Evolutionary conservation across 805 yeast genomes (phyloP).

Genomic region (Teunomyces pallodes): DNA sequence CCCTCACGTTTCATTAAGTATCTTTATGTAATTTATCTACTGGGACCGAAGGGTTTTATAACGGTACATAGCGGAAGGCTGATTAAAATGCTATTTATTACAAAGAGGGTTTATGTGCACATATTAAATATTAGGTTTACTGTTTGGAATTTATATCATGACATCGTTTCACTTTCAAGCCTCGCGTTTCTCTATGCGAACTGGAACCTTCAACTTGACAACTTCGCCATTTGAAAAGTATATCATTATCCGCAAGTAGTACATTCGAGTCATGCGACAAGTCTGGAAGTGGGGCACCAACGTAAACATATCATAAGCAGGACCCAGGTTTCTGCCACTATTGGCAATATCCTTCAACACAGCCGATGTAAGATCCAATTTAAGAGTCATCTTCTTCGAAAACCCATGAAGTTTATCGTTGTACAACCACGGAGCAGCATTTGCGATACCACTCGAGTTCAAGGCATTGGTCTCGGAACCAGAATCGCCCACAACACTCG

Average conservation of each 20-base stretch:
- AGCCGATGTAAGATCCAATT: constrained; percentile 13
- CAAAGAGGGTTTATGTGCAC: no score
- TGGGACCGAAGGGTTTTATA: no score
- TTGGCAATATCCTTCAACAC: constrained; percentile 11
- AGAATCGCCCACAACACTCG: neutral
- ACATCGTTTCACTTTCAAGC: neutral
- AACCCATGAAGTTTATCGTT: constrained; percentile 2
- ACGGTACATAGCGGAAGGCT: no score
- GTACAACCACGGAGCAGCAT: constrained; percentile 10
- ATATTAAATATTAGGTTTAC: neutral
- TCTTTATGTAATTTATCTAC: no score
- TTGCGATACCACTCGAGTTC: neutral
- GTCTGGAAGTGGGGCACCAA: constrained; percentile 40
- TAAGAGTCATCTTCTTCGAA: constrained; percentile 12
- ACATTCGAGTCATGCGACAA: constrained; percentile 31
- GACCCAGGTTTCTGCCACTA: neutral
- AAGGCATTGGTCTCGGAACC: constrained; percentile 11
- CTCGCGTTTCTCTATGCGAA: constrained; percentile 20
- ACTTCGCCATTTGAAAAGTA: constrained; percentile 19
- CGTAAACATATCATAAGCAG: constrained; percentile 22
- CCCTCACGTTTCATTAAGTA: no score
- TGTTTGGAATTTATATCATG: neutral
- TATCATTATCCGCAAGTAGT: constrained; percentile 25
- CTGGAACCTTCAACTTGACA: constrained; percentile 29
- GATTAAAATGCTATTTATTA: no score